Evolutionary conservation across 768 basidiomycete genomes (phyloP), one percentile per base, ranked within the genome.

Genomic region (Agaricus blazei): DNA sequence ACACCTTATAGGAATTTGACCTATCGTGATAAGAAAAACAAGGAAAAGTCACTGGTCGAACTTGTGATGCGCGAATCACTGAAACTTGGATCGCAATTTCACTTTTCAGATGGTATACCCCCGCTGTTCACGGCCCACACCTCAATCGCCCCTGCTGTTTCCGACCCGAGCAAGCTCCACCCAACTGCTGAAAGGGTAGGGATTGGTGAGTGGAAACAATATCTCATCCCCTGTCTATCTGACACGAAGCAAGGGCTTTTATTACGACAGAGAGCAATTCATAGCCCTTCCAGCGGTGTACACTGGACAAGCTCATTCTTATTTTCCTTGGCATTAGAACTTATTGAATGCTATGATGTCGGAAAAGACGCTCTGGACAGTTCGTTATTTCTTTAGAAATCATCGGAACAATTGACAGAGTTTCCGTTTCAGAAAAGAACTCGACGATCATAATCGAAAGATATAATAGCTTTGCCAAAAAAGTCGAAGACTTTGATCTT

Each of bases 61-160:
- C 81, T 82, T 29, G 84, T 86, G 28, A 78, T 98, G 34, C 80
- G 88, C 47, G 90, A 96, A 46, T 89, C 90, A 5, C 69, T 97
- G 56, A 98, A 95, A 67, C 76, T 93, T 27, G 90, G 91, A 9
- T 75, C 78, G 19, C 87, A 88, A 62, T 83, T 87, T 58, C 85
- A 90, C 63, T 90, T 82, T 59, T 69, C 89, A 15, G 88, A 88
- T 63, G 92, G 88, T 19, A 81, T 90, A 43, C 88, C 88, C 2
- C 69, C 74, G 1, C 75, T 88, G 2, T 92, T 85, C 65, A 65
- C 71, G 14, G 85, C 84, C 5, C 73, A 78, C 0, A 72, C 73
- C 8, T 51, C 81, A n/a, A 50, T 56, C 11, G 15, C 28, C 1
- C 19, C 40, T 43, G 48, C 54, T 9, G 48, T 56, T 3, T 26